Evolutionary conservation across 164 flowering plant genomes (phyloP).

Genomic region (Stephania yunnanensis): DNA sequence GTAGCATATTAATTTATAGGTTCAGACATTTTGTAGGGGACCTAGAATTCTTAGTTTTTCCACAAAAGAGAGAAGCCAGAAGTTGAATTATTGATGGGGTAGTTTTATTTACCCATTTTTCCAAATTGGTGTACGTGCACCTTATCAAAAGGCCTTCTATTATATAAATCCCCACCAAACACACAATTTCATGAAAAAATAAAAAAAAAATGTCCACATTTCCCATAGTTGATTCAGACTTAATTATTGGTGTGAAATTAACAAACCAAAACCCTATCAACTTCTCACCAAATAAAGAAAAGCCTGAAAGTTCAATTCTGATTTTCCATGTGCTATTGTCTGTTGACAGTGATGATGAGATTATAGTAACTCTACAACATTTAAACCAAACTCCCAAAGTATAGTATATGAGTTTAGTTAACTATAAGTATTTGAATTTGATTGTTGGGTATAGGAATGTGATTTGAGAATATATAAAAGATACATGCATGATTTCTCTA

Average conservation of each 20-base stretch:
- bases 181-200: not conserved
- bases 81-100: not conserved
- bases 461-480: not conserved
- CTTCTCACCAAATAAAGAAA: slow-evolving; percentile 1
- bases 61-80: not conserved
- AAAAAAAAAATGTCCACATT: not conserved
- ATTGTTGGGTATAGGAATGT: not conserved
- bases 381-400: not conserved
- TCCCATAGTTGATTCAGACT: not conserved
- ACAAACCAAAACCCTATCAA: not conserved
- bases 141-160: not conserved
- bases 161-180: not conserved
- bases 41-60: not conserved
- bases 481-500: not conserved
- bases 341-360: not conserved
- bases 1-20: no score
- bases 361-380: not conserved
- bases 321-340: not conserved
- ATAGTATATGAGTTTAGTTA: not conserved
- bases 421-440: not conserved
- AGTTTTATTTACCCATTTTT: no score
- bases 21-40: not conserved
- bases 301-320: not conserved
- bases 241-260: not conserved
- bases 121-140: not conserved